Conservation (phyloP, 257 asterid species). For the Marsdenia floribunda region DNA sequence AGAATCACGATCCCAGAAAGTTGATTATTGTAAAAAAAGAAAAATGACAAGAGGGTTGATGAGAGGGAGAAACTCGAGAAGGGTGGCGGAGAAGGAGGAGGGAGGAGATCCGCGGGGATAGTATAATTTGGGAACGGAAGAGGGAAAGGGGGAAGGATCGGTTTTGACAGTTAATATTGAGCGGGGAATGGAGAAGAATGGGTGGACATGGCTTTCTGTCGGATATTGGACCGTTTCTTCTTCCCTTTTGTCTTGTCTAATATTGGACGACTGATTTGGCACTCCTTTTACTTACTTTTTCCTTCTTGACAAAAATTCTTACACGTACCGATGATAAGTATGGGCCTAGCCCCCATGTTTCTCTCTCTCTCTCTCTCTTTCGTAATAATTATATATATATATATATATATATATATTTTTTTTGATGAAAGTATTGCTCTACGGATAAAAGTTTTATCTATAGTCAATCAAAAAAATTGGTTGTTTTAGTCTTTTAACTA, state of each 20-base stretch:
- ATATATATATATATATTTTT: no score
- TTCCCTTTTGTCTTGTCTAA: neutral
- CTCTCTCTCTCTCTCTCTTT: no score
- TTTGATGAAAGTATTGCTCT: no score
- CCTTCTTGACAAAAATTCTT: no score
- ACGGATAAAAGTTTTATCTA: no score
- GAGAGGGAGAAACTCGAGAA: neutral
- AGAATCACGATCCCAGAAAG: no score
- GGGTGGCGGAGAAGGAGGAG: neutral
- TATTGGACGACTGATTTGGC: neutral
- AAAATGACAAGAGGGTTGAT: neutral
- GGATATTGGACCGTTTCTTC: constrained; percentile 11
- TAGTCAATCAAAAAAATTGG: no score
- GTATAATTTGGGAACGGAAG: neutral
- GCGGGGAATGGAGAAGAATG: constrained; percentile 14
- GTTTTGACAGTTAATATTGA: constrained; percentile 16
- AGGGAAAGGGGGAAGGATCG: neutral
- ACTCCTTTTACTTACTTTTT: neutral
- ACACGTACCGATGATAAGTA: no score
- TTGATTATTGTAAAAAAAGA: neutral
- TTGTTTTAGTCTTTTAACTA: no score
- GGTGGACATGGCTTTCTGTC: constrained; percentile 11
- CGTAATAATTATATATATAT: no score
- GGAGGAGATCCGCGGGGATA: neutral
- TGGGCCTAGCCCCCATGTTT: no score